A percentile compares a stretch with the other conserved stretches of the same genome.
These are phyloP conservation scores for Echium plantagineum DNA, from an alignment of 257 asterid species.

Conservation along the genomic window DNA sequence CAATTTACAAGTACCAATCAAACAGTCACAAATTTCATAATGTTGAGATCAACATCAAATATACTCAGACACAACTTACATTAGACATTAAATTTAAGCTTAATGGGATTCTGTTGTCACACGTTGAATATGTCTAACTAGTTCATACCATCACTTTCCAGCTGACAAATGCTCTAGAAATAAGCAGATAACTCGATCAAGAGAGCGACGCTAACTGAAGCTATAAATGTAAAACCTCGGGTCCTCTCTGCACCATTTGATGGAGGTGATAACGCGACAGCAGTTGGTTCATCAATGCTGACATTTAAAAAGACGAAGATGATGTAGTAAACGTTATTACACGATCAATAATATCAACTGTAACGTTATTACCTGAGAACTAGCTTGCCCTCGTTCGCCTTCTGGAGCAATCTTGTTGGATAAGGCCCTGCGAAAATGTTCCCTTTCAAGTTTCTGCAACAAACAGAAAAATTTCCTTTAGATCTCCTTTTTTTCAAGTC, in stretches of 20 bases:
- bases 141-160: no score
- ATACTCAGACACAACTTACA: no score
- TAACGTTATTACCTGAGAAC: neutral
- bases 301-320: neutral
- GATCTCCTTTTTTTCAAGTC: neutral
- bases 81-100: no score
- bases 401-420: neutral
- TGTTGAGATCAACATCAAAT: no score
- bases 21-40: no score
- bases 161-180: no score
- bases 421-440: neutral
- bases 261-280: neutral
- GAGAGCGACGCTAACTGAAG: neutral
- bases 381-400: neutral
- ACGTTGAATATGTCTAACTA: no score
- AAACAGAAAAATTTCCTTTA: neutral
- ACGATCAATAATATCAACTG: neutral
- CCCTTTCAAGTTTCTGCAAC: neutral
- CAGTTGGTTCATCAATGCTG: conserved; percentile 1
- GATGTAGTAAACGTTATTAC: neutral
- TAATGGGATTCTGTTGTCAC: no score
- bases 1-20: no score
- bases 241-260: neutral
- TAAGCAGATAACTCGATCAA: neutral
- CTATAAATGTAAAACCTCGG: neutral